Conservation (phyloP, 306 rosid species). For the Quercus variabilis region DNA sequence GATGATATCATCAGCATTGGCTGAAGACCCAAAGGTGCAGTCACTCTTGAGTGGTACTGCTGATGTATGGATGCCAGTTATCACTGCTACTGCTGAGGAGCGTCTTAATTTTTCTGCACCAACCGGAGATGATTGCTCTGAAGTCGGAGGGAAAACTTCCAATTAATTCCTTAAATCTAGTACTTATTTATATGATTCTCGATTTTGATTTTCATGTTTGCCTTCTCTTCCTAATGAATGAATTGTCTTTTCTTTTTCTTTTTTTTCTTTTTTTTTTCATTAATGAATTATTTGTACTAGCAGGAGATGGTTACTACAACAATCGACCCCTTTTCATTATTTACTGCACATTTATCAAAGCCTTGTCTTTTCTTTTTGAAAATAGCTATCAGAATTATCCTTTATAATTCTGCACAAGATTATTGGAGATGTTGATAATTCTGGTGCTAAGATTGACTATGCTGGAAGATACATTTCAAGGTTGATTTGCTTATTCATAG, state of each 20-base stretch:
- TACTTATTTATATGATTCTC: background rate
- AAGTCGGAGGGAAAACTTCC: constrained; percentile 26
- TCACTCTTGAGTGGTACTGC: constrained; percentile 83
- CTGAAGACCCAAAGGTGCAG: constrained; percentile 81
- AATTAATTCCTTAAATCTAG: constrained; percentile 25
- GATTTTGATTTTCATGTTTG: background rate
- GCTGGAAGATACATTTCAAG: background rate
- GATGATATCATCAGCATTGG: constrained; percentile 84
- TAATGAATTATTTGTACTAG: background rate
- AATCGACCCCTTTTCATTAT: background rate
- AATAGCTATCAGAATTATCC: background rate
- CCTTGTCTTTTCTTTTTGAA: background rate
- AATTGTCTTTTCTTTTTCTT: background rate
- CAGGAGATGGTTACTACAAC: no score
- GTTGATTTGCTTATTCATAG: no score
- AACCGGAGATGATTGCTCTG: constrained; percentile 30
- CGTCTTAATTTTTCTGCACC: constrained; percentile 60
- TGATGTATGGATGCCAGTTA: constrained; percentile 86
- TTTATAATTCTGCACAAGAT: background rate
- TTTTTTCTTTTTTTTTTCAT: background rate
- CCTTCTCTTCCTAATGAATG: background rate
- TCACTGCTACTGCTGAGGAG: constrained; percentile 78
- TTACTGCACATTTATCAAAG: background rate
- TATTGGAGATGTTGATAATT: background rate
- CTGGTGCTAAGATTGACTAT: background rate